These are phyloP conservation scores for Sophora flavescens DNA, from an alignment of 306 rosid genomes.

Conservation along the genomic window DNA sequence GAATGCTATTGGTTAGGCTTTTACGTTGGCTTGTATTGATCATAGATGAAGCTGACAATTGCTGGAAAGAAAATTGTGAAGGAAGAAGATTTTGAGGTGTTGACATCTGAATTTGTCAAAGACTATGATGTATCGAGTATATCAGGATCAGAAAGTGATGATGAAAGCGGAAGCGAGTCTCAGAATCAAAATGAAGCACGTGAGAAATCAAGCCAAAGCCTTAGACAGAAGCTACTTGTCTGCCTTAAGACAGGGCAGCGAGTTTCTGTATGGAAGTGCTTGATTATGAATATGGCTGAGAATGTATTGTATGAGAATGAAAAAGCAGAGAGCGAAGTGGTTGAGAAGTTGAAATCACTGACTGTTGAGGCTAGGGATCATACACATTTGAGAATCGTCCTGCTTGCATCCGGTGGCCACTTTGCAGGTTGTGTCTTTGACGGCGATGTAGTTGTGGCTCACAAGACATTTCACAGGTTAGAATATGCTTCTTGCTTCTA, in stretches of 20 bases:
- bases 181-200: slow-evolving; percentile 39
- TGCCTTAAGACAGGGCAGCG: slow-evolving; percentile 69
- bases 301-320: slow-evolving; percentile 54
- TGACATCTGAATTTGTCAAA: slow-evolving; percentile 84
- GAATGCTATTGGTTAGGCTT: slow-evolving; percentile 15
- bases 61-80: slow-evolving; percentile 88
- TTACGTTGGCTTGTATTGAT: slow-evolving; percentile 44
- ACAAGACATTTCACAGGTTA: slow-evolving; percentile 97
- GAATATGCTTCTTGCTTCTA: slow-evolving; percentile 34
- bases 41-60: slow-evolving; percentile 83
- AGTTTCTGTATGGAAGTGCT: slow-evolving; percentile 86
- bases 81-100: slow-evolving; percentile 92
- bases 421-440: slow-evolving; percentile 95
- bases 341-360: slow-evolving; percentile 65
- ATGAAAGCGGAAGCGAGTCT: slow-evolving; percentile 54
- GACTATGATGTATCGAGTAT: slow-evolving; percentile 93
- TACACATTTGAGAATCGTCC: slow-evolving; percentile 70
- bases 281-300: slow-evolving; percentile 72
- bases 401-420: slow-evolving; percentile 95
- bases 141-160: slow-evolving; percentile 92
- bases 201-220: slow-evolving; percentile 50
- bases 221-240: slow-evolving; percentile 67
- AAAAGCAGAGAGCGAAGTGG: slow-evolving; percentile 53
- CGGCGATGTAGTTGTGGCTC: slow-evolving; percentile 80
- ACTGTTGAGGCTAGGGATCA: slow-evolving; percentile 71